Conservation (phyloP, 164 flowering plant species). For the Aristolochia californica region DNA sequence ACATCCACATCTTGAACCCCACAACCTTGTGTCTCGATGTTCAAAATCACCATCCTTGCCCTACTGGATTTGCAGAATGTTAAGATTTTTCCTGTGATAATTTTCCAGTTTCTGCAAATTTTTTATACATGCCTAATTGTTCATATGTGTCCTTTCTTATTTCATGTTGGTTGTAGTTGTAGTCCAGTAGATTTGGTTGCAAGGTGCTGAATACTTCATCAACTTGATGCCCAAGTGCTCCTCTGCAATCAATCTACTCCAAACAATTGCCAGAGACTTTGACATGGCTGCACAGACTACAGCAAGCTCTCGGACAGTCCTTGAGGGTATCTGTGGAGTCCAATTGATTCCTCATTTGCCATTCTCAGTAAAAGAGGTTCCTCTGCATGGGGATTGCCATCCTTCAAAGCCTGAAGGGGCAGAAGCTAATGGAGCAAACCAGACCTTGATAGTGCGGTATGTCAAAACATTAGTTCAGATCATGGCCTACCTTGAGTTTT, state of each 20-base stretch:
- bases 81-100: too few species aligned
- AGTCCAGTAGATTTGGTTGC: constrained; percentile 5
- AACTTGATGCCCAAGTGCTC: constrained; percentile 1
- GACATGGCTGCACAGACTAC: constrained; percentile 41
- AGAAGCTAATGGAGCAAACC: constrained; percentile 21
- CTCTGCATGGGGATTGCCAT: constrained; percentile 25
- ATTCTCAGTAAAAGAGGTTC: constrained; percentile 37
- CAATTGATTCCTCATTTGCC: constrained; percentile 57
- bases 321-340: constrained; percentile 73
- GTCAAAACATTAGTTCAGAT: constrained; percentile 13
- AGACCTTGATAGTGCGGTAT: constrained; percentile 42
- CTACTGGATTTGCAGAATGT: too few species aligned
- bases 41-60: too few species aligned
- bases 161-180: constrained; percentile 3
- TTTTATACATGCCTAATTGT: too few species aligned
- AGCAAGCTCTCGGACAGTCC: constrained; percentile 22
- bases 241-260: constrained; percentile 7
- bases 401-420: constrained; percentile 17
- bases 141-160: too few species aligned
- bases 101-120: too few species aligned
- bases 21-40: too few species aligned
- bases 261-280: background rate
- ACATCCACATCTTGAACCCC: too few species aligned
- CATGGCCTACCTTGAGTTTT: too few species aligned
- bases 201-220: background rate